Evolutionary conservation across 2,329 filamentous ascomycete genomes (phyloP), one percentile per base, ranked within the genome.

Genomic region (Biscogniauxia mediterranea): DNA sequence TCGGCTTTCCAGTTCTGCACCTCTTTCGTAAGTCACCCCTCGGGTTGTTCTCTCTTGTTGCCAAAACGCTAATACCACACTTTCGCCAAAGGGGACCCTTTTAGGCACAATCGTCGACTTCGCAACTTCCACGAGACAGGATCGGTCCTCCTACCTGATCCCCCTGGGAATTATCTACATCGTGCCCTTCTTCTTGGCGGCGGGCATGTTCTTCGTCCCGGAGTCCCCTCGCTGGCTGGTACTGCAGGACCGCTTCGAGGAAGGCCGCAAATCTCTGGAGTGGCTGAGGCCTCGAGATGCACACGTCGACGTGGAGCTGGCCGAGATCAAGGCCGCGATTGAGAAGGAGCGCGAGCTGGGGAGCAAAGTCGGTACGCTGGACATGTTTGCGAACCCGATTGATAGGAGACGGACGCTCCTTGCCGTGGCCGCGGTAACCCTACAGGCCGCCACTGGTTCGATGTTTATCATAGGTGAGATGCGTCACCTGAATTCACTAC

Each of bases 1-100:
- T 77, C 78, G 1, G 74, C 72, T 0, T 83, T 83, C 68, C 77
- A 81, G 62, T 80, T 80, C 64, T 81, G 77, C 69, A 80, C 79
- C 3, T 79, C 77, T 0, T 74, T 82, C 53, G 78, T 79, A 65
- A 61, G 66, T 57, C 5, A 42, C n/a, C 19, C 19, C 13, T 11
- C 28, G 28, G 7, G 7, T 4, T 28, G 6, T 11, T 21, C 17
- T 17, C 5, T 51, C 17, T 49, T 23, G 21, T 28, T 32, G 5
- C 11, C 19, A 23, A 23, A 23, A 23, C 52, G 15, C 60, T 61
- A 26, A 56, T 26, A 11, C 15, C 11, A 5, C 2, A 23, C 23
- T 32, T 28, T 20, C 25, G 38, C 28, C 28, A 9, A 46, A 71
- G 73, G 80, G 81, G 5, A 79, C 79, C 3, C 75, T 83, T 20